phyloP scores from a whole-genome alignment of 768 basidiomycete genomes.

The Tephrocybe sp. region DNA sequence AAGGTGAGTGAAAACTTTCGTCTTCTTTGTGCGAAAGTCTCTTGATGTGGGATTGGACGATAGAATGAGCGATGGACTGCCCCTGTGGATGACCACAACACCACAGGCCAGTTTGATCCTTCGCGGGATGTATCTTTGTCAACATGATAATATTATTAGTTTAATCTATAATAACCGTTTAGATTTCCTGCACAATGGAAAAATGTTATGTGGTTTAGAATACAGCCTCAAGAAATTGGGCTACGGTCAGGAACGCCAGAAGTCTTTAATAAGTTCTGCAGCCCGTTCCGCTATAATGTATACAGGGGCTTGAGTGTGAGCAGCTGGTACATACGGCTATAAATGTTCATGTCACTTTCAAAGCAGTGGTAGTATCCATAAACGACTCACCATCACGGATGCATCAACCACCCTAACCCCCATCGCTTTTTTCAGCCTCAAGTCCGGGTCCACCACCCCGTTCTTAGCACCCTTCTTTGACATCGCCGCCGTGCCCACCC shows the following conservation, averaged over 20 bases:
- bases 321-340: conserved; percentile 17
- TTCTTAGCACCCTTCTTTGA: conserved; percentile 9
- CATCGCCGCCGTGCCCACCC: conserved; percentile 18
- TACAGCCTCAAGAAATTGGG: background rate
- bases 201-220: too few species aligned
- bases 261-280: conserved; percentile 2
- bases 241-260: background rate
- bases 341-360: background rate
- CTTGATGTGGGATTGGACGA: too few species aligned
- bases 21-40: too few species aligned
- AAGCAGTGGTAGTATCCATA: background rate
- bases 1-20: too few species aligned
- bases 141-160: too few species aligned
- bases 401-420: conserved; percentile 33
- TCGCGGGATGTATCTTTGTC: too few species aligned
- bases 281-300: conserved; percentile 20
- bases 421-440: conserved; percentile 24
- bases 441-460: conserved; percentile 27
- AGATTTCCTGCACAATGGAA: too few species aligned
- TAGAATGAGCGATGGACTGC: too few species aligned
- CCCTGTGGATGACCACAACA: too few species aligned
- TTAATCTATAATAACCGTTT: too few species aligned
- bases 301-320: conserved; percentile 19
- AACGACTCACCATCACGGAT: conserved; percentile 20
- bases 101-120: too few species aligned